Evolutionary conservation across 2,329 filamentous ascomycete species (phyloP), one percentile per base, ranked within the genome.

Genomic region (Aspergillus sp.): DNA sequence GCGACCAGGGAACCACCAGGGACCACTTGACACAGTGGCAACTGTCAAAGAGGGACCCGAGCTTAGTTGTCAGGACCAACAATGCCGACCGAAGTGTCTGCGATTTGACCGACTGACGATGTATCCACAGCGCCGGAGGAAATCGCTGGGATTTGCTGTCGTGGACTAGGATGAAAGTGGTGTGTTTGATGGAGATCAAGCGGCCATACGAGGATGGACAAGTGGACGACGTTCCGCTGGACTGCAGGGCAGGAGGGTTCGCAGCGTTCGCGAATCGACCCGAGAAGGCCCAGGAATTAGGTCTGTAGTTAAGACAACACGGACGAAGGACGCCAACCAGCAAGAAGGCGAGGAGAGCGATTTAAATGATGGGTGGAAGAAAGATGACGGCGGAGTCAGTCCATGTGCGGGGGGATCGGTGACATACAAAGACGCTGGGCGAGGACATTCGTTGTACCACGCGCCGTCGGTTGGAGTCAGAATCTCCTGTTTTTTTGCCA

Each of bases 221-320:
- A 59, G 57, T 59, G 57, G 57, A 57, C 53, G 49, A 51, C 17
- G 17, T 13, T 59, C 54, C 50, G 49, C 54, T 56, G 51, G 50
- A 58, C 45, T 51, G 54, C 47, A 55, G 50, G 22, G 48, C 50
- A 19, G 40, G 40, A 38, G 33, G 55, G 52, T 44, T 54, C 53
- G 56, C 54, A 50, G 47, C 51, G 48, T 24, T 42, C 41, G 45
- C 30, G 26, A 38, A 13, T 48, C 36, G 14, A 52, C 50, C 10
- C 17, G 24, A 33, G 9, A 35, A 26, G 30, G 43, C 17, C 36
- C 19, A 5, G 50, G 42, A 8, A 42, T 47, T 36, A 48, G 33
- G 9, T 47, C 30, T 48, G 30, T 17, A 35, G 19, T 47, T 47
- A 14, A n/a, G 19, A 19, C 45, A 13, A 24, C 32, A 17, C 20